These are phyloP conservation scores for Ganoderma multipileum DNA, from an alignment of 1,284 basidiomycete species.

Conservation along the genomic window DNA sequence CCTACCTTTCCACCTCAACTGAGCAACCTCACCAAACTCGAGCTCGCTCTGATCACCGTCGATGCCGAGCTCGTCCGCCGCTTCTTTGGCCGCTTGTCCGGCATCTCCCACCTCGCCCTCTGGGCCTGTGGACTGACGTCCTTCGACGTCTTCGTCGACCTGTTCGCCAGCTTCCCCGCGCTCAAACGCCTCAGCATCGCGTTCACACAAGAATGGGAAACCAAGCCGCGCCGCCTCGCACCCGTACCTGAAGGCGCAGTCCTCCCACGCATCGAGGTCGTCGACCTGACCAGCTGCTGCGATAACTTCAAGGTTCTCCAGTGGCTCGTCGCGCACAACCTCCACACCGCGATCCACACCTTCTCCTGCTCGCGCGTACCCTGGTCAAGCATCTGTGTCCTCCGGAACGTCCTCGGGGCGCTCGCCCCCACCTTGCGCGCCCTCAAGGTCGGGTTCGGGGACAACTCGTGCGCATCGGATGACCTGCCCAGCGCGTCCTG, in stretches of 20 bases:
- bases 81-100: slow-evolving; percentile 20
- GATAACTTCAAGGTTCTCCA: slow-evolving; percentile 29
- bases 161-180: slow-evolving; percentile 20
- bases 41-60: slow-evolving; percentile 29
- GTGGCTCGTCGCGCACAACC: slow-evolving; percentile 22
- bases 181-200: slow-evolving; percentile 25
- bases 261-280: slow-evolving; percentile 18
- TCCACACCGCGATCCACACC: slow-evolving; percentile 24
- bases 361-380: slow-evolving; percentile 22
- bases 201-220: slow-evolving; percentile 30
- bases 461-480: slow-evolving; percentile 4
- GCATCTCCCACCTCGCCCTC: slow-evolving; percentile 26
- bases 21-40: slow-evolving; percentile 26
- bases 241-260: not conserved
- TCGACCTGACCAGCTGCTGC: slow-evolving; percentile 27
- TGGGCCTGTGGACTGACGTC: slow-evolving; percentile 28
- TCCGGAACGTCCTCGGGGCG: slow-evolving; percentile 15
- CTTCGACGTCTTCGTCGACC: slow-evolving; percentile 27
- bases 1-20: slow-evolving; percentile 20
- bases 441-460: slow-evolving; percentile 25
- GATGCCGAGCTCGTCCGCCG: slow-evolving; percentile 23
- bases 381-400: slow-evolving; percentile 17
- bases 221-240: slow-evolving; percentile 6
- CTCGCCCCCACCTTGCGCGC: slow-evolving; percentile 22
- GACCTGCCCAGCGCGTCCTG: slow-evolving; percentile 13